Percentiles rank a stretch among this genome's conserved stretches.
Conservation (phyloP, 176 grass and related monocot species). For the Oryza meridionalis region DNA sequence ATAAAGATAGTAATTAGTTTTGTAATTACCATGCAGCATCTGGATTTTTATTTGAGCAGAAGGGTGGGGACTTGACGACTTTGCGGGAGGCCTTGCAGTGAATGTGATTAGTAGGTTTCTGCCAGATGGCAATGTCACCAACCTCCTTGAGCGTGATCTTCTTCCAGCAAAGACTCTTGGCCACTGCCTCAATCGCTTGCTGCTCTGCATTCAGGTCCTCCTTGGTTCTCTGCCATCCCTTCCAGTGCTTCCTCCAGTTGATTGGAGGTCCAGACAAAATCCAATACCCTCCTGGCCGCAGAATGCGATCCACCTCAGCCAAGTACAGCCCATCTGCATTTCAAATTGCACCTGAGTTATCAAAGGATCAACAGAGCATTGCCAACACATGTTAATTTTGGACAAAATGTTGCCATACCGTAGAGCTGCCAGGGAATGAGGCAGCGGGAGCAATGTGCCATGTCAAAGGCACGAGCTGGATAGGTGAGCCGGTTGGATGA, state of each 20-base stretch:
- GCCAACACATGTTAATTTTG: background rate
- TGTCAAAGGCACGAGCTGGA: slow-evolving; percentile 89
- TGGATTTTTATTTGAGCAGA: slow-evolving; percentile 61
- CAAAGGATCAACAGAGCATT: slow-evolving; percentile 24
- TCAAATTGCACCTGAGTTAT: slow-evolving; percentile 8
- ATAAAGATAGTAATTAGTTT: background rate
- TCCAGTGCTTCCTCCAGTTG: slow-evolving; percentile 83
- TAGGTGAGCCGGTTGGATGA: slow-evolving; percentile 82
- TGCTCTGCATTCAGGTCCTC: slow-evolving; percentile 73
- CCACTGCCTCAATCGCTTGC: slow-evolving; percentile 67
- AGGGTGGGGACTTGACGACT: slow-evolving; percentile 56
- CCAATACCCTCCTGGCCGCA: slow-evolving; percentile 95
- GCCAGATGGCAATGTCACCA: slow-evolving; percentile 90
- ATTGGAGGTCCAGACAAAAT: slow-evolving; percentile 94
- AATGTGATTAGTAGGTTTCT: slow-evolving; percentile 84
- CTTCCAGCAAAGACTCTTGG: slow-evolving; percentile 89
- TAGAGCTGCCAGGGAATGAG: slow-evolving; percentile 90
- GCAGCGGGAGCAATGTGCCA: slow-evolving; percentile 96
- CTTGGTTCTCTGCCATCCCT: slow-evolving; percentile 71
- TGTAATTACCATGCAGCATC: slow-evolving; percentile 79
- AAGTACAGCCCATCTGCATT: slow-evolving; percentile 77
- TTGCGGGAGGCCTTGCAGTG: slow-evolving; percentile 73
- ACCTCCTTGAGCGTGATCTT: slow-evolving; percentile 57
- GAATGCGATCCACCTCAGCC: slow-evolving; percentile 88
- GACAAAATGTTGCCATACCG: slow-evolving; percentile 39